A percentile compares a stretch with the other conserved stretches of the same genome.
phyloP scores from a whole-genome alignment of 768 basidiomycete genomes.

The Auricularia cornea region DNA sequence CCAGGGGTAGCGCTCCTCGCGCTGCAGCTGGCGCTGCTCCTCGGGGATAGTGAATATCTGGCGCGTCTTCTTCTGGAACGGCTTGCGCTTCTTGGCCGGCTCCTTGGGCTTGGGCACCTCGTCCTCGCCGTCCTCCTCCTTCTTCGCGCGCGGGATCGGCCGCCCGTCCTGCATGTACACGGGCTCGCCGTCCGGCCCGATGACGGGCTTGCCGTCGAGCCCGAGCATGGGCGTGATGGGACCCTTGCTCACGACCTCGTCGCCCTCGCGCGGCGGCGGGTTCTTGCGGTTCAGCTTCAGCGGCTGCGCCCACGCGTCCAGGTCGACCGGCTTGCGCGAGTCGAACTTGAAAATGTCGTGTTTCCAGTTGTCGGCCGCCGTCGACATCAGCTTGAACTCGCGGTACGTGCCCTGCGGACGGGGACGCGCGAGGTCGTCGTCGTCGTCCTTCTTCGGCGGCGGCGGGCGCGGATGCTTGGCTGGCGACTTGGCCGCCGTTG shows the following conservation, averaged over 20 bases:
- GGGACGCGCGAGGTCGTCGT: too few species aligned
- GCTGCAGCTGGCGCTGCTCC: constrained; percentile 64
- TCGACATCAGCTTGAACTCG: constrained; percentile 74
- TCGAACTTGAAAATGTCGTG: constrained; percentile 92
- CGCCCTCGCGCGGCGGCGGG: constrained; percentile 38
- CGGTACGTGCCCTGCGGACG: too few species aligned
- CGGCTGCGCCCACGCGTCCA: constrained; percentile 59
- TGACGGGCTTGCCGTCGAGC: constrained; percentile 77
- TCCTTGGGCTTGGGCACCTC: constrained; percentile 30
- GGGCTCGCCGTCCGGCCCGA: constrained; percentile 52
- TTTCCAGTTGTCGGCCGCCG: constrained; percentile 77
- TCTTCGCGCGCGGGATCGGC: constrained; percentile 37
- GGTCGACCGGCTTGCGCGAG: constrained; percentile 61
- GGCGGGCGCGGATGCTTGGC: too few species aligned
- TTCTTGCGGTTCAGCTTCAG: constrained; percentile 88
- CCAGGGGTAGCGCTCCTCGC: constrained; percentile 88
- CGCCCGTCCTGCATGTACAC: constrained; percentile 69
- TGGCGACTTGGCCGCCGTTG: too few species aligned
- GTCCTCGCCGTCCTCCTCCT: constrained; percentile 24
- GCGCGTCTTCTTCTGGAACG: constrained; percentile 73
- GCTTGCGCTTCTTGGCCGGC: too few species aligned
- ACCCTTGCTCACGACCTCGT: constrained; percentile 12
- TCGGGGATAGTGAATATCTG: constrained; percentile 80
- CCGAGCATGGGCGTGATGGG: constrained; percentile 65
- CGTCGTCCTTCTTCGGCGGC: too few species aligned